These are phyloP conservation scores for Fistulinella prunicolor DNA, from an alignment of 768 basidiomycete species.

Conservation along the genomic window DNA sequence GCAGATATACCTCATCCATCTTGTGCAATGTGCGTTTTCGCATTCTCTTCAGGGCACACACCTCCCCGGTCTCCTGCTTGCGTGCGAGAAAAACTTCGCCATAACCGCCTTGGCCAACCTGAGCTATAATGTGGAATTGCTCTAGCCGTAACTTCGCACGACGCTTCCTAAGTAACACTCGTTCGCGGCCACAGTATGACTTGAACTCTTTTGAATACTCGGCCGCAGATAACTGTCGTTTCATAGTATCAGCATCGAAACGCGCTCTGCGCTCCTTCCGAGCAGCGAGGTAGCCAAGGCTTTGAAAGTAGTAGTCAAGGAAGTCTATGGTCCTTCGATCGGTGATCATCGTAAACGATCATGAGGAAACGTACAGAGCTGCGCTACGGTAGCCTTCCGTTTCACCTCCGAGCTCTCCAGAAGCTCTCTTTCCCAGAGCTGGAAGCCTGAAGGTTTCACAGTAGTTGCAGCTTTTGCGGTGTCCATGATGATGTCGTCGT, in stretches of 20 bases:
- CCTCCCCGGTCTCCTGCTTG: conserved; percentile 93
- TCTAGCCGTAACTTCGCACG: conserved; percentile 90
- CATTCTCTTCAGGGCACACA: conserved; percentile 98
- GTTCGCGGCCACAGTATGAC: conserved; percentile 91
- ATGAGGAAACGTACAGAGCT: conserved; percentile 68
- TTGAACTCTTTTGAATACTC: conserved; percentile 81
- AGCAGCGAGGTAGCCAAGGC: conserved; percentile 81
- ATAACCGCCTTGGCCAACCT: conserved; percentile 98
- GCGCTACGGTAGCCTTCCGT: conserved; percentile 95
- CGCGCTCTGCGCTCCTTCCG: conserved; percentile 80
- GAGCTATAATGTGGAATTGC: conserved; percentile 97
- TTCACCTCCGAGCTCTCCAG: conserved; percentile 84
- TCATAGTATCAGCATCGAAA: conserved; percentile 80
- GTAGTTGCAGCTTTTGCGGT: conserved; percentile 42
- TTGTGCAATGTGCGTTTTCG: conserved; percentile 89
- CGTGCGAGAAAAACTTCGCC: conserved; percentile 96
- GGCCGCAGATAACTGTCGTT: conserved; percentile 51
- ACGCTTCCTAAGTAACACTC: conserved; percentile 88
- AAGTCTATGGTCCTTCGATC: conserved; percentile 58
- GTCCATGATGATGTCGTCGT: conserved; percentile 66
- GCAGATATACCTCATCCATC: conserved; percentile 85
- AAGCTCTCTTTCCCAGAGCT: conserved; percentile 85
- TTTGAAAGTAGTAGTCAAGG: conserved; percentile 97
- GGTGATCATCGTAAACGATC: conserved; percentile 6
- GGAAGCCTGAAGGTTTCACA: conserved; percentile 47